A percentile compares a stretch with the other conserved stretches of the same genome.
phyloP scores from a whole-genome alignment of 208 protist genomes.

The Leishmania major region DNA sequence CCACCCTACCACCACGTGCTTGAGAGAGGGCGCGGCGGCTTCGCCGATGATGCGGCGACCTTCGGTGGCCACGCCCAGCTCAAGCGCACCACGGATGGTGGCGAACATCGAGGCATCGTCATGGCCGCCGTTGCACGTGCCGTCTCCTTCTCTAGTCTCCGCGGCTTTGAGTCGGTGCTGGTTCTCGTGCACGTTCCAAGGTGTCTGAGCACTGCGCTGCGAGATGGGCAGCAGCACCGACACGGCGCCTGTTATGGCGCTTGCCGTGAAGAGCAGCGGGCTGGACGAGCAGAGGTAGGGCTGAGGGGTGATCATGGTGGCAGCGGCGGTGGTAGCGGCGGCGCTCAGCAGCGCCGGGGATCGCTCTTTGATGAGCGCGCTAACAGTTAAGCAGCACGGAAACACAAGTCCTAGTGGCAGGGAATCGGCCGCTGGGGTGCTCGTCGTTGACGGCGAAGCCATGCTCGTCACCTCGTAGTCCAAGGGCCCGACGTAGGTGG shows the following conservation, averaged over 20 bases:
- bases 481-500: slow-evolving; percentile 48
- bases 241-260: slow-evolving; percentile 29
- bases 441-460: background rate
- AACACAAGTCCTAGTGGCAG: slow-evolving; percentile 27
- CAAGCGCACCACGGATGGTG: slow-evolving; percentile 18
- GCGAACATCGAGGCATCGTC: slow-evolving; percentile 5
- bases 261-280: slow-evolving; percentile 37
- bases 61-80: slow-evolving; percentile 35
- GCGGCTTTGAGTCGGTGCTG: background rate
- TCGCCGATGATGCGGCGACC: slow-evolving; percentile 44
- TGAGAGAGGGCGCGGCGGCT: slow-evolving; percentile 37
- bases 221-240: slow-evolving; percentile 39
- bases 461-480: slow-evolving; percentile 28
- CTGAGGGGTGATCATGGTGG: slow-evolving; percentile 33
- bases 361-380: slow-evolving; percentile 40
- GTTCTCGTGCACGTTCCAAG: slow-evolving; percentile 12
- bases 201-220: slow-evolving; percentile 25
- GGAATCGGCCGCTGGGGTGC: slow-evolving; percentile 1
- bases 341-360: slow-evolving; percentile 23
- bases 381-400: slow-evolving; percentile 24
- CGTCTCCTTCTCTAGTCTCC: background rate
- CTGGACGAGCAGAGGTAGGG: slow-evolving; percentile 47
- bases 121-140: background rate
- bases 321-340: background rate
- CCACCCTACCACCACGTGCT: slow-evolving; percentile 36